Percentiles rank a stretch among this genome's conserved stretches.
These are phyloP conservation scores for Nicotiana sylvestris DNA, from an alignment of 257 asterid genomes.

Conservation along the genomic window DNA sequence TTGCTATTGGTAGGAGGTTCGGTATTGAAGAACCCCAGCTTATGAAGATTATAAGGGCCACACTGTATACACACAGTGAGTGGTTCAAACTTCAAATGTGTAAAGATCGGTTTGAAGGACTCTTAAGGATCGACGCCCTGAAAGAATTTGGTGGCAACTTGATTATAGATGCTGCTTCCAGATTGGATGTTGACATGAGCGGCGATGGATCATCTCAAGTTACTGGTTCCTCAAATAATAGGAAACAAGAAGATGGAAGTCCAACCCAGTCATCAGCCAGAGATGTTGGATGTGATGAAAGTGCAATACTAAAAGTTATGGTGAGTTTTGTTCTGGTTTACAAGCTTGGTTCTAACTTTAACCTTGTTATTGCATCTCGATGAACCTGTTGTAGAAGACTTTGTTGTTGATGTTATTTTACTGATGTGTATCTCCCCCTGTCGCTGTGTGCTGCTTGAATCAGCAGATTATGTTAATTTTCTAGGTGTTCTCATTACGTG, in stretches of 20 bases:
- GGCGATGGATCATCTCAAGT: constrained; percentile 75
- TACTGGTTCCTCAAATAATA: constrained; percentile 54
- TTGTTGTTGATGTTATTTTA: background rate
- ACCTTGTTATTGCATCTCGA: background rate
- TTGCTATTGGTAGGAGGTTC: constrained; percentile 80
- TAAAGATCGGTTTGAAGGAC: constrained; percentile 86
- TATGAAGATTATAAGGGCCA: constrained; percentile 80
- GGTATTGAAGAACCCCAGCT: constrained; percentile 95
- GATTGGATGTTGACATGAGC: constrained; percentile 49
- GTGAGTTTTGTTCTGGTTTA: constrained; percentile 42
- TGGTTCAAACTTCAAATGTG: constrained; percentile 99
- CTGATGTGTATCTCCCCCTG: background rate
- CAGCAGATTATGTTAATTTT: background rate
- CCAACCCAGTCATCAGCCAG: constrained; percentile 60
- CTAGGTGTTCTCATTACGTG: background rate
- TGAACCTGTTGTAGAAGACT: background rate
- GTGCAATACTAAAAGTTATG: constrained; percentile 91
- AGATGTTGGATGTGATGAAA: constrained; percentile 75
- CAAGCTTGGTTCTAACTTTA: background rate
- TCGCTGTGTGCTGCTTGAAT: background rate
- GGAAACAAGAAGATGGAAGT: constrained; percentile 73
- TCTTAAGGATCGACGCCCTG: constrained; percentile 65
- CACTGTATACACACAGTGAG: constrained; percentile 70
- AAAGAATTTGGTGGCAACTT: constrained; percentile 58
- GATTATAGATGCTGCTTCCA: constrained; percentile 53